Base-by-base conservation (phyloP, 441 rosid species). In the Sinapis alba region DNA sequence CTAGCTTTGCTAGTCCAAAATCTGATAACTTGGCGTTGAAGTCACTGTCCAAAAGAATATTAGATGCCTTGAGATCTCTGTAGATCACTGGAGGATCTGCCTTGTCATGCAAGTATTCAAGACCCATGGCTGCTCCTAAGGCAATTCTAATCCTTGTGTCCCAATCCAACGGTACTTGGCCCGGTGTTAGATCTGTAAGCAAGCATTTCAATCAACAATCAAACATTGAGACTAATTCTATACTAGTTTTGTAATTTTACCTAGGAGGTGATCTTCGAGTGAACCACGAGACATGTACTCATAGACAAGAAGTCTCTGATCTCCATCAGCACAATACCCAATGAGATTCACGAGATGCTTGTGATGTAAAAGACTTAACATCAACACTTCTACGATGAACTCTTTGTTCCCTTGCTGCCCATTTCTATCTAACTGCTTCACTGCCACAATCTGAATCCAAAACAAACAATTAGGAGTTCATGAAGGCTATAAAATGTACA, bases 261-360 rank as follows among this genome's bases (percentile, higher is more conserved):
- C 97, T 24, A 92, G 84, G 28, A 94, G 87, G 80, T 94, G 97
- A 62, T 94, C 97, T 81, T 94, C 97, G 13, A 90, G 78, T 51
- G 98, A 94, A 30, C 97, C 93, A 32, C 72, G 68, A 15, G 95
- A 70, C 95, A 92, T 86, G 84, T 88, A 92, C 64, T 94, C 97
- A 12, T 94, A 94, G n/a, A 94, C 98, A 60, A 94, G 71, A 76
- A 94, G 93, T 41, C 97, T 87, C 59, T 92, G 98, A 73, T 94
- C 97, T n/a, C 98, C 97, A 70, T 94, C 97, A 11, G 98, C 91
- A 69, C 98, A 94, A 62, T 94, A 94, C 0, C 98, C 98, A 34
- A 87, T 89, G 11, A 94, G 89, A 78, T 92, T 94, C 23, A 92
- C 97, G 0, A 94, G 90, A 79, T 90, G 85, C 7, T 81, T 77